These are phyloP conservation scores for Phialocephala subalpina DNA, from an alignment of 2,329 filamentous ascomycete genomes.

Conservation along the genomic window DNA sequence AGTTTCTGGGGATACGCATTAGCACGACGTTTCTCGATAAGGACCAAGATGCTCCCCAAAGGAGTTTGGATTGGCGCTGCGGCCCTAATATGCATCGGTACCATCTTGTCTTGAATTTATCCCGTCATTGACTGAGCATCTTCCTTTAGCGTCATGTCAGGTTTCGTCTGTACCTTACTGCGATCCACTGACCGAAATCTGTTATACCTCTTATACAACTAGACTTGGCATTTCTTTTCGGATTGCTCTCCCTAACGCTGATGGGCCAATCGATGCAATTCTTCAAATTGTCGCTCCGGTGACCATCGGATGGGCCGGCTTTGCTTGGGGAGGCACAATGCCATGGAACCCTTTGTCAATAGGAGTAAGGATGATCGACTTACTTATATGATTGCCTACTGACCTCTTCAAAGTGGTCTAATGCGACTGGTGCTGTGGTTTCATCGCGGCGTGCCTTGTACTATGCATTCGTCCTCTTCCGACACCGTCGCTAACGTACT, in stretches of 20 bases:
- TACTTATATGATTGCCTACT: neutral
- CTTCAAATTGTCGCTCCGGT: conserved; percentile 28
- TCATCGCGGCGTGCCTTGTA: conserved; percentile 32
- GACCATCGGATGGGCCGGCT: conserved; percentile 27
- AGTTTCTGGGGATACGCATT: neutral
- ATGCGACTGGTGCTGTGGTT: conserved; percentile 20
- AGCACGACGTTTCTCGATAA: neutral
- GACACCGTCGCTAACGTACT: conserved; percentile 6
- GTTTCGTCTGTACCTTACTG: conserved; percentile 13
- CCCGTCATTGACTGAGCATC: neutral
- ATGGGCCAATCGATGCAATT: conserved; percentile 27
- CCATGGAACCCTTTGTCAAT: conserved; percentile 31
- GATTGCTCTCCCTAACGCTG: conserved; percentile 29
- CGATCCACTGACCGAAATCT: conserved; percentile 29
- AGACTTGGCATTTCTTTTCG: conserved; percentile 21
- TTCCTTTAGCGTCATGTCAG: neutral
- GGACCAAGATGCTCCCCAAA: neutral
- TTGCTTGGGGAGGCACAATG: conserved; percentile 33
- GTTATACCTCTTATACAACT: conserved; percentile 27
- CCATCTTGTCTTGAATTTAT: neutral
- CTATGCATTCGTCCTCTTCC: neutral
- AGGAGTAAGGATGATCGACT: neutral
- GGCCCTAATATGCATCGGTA: neutral
- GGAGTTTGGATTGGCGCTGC: neutral
- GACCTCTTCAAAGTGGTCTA: conserved; percentile 18